A percentile compares a stretch with the other conserved stretches of the same genome.
These are phyloP conservation scores for Lachancea dasiensis DNA, from an alignment of 805 yeast genomes.

Conservation along the genomic window DNA sequence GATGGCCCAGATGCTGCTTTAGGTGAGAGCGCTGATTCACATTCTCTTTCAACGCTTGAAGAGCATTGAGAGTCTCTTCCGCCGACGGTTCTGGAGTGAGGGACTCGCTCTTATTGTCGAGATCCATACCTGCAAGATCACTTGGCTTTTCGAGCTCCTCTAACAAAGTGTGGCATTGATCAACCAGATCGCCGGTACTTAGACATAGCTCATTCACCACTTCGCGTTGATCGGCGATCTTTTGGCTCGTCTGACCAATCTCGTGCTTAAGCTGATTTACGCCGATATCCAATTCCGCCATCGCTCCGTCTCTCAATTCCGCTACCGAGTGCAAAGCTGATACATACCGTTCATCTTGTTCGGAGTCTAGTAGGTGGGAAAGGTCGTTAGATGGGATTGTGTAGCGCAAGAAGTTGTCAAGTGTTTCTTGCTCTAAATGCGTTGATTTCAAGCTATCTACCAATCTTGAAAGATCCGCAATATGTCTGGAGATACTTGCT, in stretches of 20 bases:
- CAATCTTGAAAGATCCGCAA: constrained; percentile 20
- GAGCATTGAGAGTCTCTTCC: constrained; percentile 11
- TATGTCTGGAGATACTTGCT: constrained; percentile 13
- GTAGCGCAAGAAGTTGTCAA: constrained; percentile 29
- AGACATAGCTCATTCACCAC: constrained; percentile 21
- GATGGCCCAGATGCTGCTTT: constrained; percentile 8
- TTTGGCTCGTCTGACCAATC: constrained; percentile 15
- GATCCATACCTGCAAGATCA: too few species aligned
- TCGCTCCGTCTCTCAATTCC: constrained; percentile 16
- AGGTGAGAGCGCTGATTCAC: constrained; percentile 2
- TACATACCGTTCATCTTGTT: constrained; percentile 21
- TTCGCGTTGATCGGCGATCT: constrained; percentile 18
- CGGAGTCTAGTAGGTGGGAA: constrained; percentile 18
- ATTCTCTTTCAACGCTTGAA: constrained; percentile 11
- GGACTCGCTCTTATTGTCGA: too few species aligned
- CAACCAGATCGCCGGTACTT: constrained; percentile 20
- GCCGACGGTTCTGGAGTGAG: constrained; percentile 4
- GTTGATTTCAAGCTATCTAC: constrained; percentile 20
- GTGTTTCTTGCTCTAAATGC: constrained; percentile 30
- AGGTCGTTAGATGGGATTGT: constrained; percentile 23
- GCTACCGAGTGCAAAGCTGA: constrained; percentile 19
- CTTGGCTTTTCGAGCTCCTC: constrained; percentile 15
- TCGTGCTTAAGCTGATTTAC: constrained; percentile 18
- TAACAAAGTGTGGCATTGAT: constrained; percentile 22
- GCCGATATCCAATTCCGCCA: constrained; percentile 16